Percentiles rank a stretch among this genome's conserved stretches.
Evolutionary conservation across 441 rosid species (phyloP).

Genomic region (Eruca vesicaria): DNA sequence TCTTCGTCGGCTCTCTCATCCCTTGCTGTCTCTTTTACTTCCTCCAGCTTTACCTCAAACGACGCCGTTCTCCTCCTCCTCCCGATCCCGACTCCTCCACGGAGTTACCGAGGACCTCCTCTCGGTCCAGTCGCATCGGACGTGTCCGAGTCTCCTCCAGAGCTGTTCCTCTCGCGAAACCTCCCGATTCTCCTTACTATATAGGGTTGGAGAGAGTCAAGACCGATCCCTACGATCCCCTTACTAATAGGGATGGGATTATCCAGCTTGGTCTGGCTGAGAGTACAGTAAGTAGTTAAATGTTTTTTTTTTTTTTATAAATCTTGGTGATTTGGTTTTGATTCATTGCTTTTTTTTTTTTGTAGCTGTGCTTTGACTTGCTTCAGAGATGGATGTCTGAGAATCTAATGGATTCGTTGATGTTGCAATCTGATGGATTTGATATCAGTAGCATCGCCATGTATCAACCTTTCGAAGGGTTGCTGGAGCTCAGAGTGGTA

Average conservation of each 20-base stretch:
- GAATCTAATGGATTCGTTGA: constrained; percentile 58
- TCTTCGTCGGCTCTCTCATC: constrained; percentile 77
- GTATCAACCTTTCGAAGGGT: constrained; percentile 71
- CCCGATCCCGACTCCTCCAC: constrained; percentile 23
- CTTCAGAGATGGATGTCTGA: constrained; percentile 69
- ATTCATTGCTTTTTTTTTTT: neutral
- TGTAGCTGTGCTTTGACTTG: constrained; percentile 82
- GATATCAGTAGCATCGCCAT: constrained; percentile 63
- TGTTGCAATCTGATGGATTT: constrained; percentile 47
- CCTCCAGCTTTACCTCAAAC: constrained; percentile 77
- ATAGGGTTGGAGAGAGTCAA: constrained; percentile 52
- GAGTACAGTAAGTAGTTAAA: constrained; percentile 52
- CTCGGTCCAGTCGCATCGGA: constrained; percentile 46
- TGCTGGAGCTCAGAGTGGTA: constrained; percentile 68
- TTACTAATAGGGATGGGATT: constrained; percentile 59
- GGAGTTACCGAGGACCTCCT: constrained; percentile 44
- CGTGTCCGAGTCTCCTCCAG: constrained; percentile 63
- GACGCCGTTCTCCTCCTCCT: constrained; percentile 53
- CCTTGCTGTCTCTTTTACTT: constrained; percentile 91
- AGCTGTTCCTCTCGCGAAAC: constrained; percentile 51
- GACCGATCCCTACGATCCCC: constrained; percentile 64
- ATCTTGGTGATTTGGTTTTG: neutral
- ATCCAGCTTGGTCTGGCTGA: constrained; percentile 78
- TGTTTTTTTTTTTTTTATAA: neutral
- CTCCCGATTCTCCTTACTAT: constrained; percentile 55